Conservation (phyloP, 2,329 filamentous ascomycete species). For the Dactylellina parvicollis region DNA sequence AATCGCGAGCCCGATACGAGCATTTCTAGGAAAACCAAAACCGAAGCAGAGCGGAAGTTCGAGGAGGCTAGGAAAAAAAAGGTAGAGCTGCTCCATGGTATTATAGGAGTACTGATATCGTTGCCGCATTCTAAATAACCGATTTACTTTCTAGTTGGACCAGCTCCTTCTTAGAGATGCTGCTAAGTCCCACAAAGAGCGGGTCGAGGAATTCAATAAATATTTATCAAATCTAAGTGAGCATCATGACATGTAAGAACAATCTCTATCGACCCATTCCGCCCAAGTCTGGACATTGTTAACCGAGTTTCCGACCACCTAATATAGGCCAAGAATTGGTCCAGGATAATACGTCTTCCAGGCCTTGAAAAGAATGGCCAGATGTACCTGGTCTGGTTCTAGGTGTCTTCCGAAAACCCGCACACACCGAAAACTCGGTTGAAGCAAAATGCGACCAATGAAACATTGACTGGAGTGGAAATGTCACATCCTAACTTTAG, state of each 20-base stretch:
- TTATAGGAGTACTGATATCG: background rate
- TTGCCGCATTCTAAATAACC: background rate
- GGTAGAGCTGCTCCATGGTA: constrained; percentile 6
- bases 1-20: background rate
- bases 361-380: no score
- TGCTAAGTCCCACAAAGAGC: constrained; percentile 95
- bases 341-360: no score
- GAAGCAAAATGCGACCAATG: no score
- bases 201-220: constrained; percentile 93
- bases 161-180: constrained; percentile 81
- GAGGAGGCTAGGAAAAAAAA: constrained; percentile 47
- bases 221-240: constrained; percentile 92
- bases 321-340: constrained; percentile 66
- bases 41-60: constrained; percentile 40
- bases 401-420: no score
- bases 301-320: background rate
- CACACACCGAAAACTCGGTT: no score
- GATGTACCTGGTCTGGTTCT: no score
- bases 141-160: constrained; percentile 72
- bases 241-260: constrained; percentile 88
- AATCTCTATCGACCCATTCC: background rate
- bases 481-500: no score
- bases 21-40: constrained; percentile 4
- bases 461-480: no score
- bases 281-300: background rate